Conservation (phyloP, 129 eudicot genomes). For the Apium graveolens region DNA sequence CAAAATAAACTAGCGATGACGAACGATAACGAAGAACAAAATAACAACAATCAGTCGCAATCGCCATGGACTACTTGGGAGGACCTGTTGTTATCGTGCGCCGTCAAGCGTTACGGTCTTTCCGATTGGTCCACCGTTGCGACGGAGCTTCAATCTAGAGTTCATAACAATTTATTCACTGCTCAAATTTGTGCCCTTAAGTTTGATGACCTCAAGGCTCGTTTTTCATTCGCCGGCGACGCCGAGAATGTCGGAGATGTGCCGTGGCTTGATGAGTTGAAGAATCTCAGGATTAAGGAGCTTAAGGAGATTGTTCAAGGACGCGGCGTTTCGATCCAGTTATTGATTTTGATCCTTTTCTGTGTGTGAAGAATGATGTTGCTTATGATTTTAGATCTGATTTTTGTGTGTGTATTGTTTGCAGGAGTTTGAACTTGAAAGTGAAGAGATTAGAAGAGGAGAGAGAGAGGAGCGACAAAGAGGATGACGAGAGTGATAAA, state of each 20-base stretch:
- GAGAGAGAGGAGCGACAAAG: conserved; percentile 24
- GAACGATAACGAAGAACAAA: neutral
- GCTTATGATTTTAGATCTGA: conserved; percentile 11
- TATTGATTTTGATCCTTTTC: neutral
- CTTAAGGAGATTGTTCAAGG: conserved; percentile 48
- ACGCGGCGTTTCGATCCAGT: conserved; percentile 55
- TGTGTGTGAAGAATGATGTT: neutral
- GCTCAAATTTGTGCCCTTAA: conserved; percentile 30
- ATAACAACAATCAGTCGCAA: neutral
- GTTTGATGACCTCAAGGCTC: conserved; percentile 35
- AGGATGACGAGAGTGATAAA: conserved; percentile 11
- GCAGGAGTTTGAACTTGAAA: conserved; percentile 46
- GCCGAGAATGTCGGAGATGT: conserved; percentile 12
- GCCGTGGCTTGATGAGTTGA: conserved; percentile 44
- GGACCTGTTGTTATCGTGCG: conserved; percentile 53
- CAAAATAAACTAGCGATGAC: neutral
- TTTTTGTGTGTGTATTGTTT: conserved; percentile 5
- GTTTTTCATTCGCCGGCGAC: conserved; percentile 15
- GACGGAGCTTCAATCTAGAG: conserved; percentile 31
- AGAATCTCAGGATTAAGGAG: conserved; percentile 44
- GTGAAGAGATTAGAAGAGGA: conserved; percentile 49
- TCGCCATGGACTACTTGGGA: conserved; percentile 53
- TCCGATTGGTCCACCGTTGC: conserved; percentile 46
- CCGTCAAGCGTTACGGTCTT: conserved; percentile 58
- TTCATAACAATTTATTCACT: conserved; percentile 8